A percentile compares a stretch with the other conserved stretches of the same genome.
Evolutionary conservation across 148 eudicot genomes (phyloP).

Genomic region (Fagopyrum esculentum): DNA sequence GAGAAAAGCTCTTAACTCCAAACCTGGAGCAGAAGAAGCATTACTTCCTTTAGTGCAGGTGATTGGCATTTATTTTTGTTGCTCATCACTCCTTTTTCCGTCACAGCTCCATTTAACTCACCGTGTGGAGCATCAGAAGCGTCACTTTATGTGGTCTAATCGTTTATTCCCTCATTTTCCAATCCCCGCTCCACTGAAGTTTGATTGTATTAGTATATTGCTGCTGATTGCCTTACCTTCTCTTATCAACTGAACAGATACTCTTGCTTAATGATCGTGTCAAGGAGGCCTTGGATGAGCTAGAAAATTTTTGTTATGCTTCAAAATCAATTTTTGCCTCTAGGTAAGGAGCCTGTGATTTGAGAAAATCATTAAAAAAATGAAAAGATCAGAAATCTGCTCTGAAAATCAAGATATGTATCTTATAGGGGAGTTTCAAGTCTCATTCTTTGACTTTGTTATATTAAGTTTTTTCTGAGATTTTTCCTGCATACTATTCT

Average conservation of each 20-base stretch:
- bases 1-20: slow-evolving; percentile 13
- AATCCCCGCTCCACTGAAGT: neutral
- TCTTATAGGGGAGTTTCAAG: neutral
- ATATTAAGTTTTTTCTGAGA: neutral
- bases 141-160: neutral
- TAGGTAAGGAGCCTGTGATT: slow-evolving; percentile 3
- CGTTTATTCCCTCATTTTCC: neutral
- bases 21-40: slow-evolving; percentile 14
- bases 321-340: slow-evolving; percentile 7
- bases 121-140: neutral
- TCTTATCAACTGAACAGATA: slow-evolving; percentile 8
- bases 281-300: slow-evolving; percentile 10
- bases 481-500: neutral
- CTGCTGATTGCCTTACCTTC: slow-evolving; percentile 3
- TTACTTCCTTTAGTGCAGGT: slow-evolving; percentile 16
- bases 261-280: slow-evolving; percentile 10
- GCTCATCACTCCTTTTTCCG: neutral
- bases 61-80: neutral
- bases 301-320: neutral
- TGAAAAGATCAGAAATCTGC: neutral
- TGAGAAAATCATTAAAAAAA: neutral
- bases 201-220: neutral
- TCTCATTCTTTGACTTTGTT: neutral
- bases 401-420: neutral
- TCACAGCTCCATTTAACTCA: neutral